Base-by-base conservation (phyloP, 225 moss, liverwort and hornwort genomes). In the Polytrichum commune region DNA sequence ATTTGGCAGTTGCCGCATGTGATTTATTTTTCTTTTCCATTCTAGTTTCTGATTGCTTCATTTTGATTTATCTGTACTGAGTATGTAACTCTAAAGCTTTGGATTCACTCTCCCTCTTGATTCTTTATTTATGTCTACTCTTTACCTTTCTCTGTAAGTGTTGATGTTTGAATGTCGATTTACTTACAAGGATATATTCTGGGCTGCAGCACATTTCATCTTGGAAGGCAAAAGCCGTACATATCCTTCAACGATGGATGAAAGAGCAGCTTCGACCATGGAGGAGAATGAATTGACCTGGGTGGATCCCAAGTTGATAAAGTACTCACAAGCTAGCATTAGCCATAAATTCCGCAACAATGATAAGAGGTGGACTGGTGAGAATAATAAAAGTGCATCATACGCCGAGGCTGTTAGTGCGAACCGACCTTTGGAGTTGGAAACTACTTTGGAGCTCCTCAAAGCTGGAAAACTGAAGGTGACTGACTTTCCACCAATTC, bases 281-380 rank as follows among this genome's bases (percentile, higher is more conserved):
- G 72, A 63, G 22, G 71, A 61, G 4, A 65, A 63, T 16, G 28
- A 66, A 13, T 19, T 53, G 27, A 62, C 18, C 1, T 8, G 56
- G 70, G 22, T 78, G 58, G 56, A 73, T 53, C 73, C 78, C 18
- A 73, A 30, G 22, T 29, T 5, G 7, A 65, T 78, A 23, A 78
- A 78, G 58, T 78, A 26, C 65, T 68, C 73, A 27, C 78, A 78
- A 78, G 64, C 65, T 69, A 54, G 18, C 18, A 78, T 78, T 8
- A 73, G 78, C 53, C 58, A 7, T 65, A 29, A 29, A 68, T 78
- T 78, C 24, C 73, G 78, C 57, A 69, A 46, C 27, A 78, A 23
- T 3, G 33, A 58, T 53, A 55, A 73, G 1, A 73, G 58, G 25
- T 64, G 56, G 29, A 24, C 28, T 71, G 65, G 76, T 18, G 68